Base-by-base conservation (phyloP, 345 rosid species). In the Populus euphratica region DNA sequence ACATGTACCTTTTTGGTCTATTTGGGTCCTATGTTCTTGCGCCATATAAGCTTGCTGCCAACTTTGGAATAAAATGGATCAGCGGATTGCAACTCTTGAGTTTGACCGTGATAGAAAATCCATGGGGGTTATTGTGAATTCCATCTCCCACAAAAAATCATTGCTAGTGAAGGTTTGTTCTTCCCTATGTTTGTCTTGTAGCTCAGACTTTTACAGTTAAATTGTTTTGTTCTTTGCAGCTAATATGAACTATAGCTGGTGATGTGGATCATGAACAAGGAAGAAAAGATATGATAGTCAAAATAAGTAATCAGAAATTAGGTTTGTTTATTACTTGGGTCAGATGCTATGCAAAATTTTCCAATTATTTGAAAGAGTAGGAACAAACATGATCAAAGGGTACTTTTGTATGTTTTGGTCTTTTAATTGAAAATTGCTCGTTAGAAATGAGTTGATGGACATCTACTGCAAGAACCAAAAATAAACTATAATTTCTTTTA, bases 71-170 rank as follows among this genome's bases (percentile, higher is more conserved):
- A 79, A 86, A 83, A 77, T 85, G 80, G 96, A 92, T 76, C 90
- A 81, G 65, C 89, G 98, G 73, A 87, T 92, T 87, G 99, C 97
- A 62, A 93, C 99, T 74, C 93, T 96, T 73, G 99, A 96, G 86
- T 96, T 96, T 36, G 98, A 92, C 73, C 97, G 87, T 10, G 97
- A 89, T 76, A 76, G 99, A 63, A 96, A 96, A 82, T 96, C 99
- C 65, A 96, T 96, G 99, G 99, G 99, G 77, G 97, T 93, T 70
- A 92, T 96, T 83, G 96, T 91, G 72, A 88, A 90, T 82, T 93
- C 99, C 59, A 84, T 87, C 87, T 80, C 95, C 41, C 88, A 91
- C 78, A 85, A 78, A 69, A 93, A 92, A 73, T 71, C 87, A n/a
- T 80, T 96, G 79, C 90, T 96, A 72, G 98, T 93, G 79, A 96